A percentile compares a stretch with the other conserved stretches of the same genome.
phyloP scores from a whole-genome alignment of 306 rosid species.

The Fragaria vesca region DNA sequence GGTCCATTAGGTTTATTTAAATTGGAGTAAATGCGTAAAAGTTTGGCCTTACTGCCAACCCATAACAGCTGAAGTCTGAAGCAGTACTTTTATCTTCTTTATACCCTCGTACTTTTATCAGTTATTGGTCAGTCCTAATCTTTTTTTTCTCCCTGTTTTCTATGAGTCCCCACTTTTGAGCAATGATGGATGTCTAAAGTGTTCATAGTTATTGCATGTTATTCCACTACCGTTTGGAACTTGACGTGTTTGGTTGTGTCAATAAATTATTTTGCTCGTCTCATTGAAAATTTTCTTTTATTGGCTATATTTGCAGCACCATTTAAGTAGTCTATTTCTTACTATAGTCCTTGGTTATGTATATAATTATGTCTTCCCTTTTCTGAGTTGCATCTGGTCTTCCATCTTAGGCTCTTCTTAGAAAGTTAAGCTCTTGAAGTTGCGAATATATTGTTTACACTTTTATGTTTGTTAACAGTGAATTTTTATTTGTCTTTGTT shows the following conservation, averaged over 20 bases:
- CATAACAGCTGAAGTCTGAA: not conserved
- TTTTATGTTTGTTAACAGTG: not conserved
- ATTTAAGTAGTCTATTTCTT: not conserved
- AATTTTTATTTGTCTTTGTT: not conserved
- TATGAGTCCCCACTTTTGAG: not conserved
- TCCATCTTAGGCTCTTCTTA: not conserved
- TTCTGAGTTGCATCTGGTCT: slow-evolving; percentile 6
- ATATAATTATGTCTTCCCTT: not conserved
- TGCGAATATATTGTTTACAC: not conserved
- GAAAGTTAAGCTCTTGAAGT: not conserved
- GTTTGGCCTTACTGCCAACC: not conserved
- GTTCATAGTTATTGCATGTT: not conserved
- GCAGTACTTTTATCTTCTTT: not conserved
- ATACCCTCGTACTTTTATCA: not conserved
- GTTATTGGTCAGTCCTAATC: not conserved
- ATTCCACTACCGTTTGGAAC: not conserved
- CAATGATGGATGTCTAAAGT: not conserved
- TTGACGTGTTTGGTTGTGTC: not conserved
- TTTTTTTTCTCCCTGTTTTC: not conserved
- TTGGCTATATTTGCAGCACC: not conserved
- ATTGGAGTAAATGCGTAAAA: not conserved
- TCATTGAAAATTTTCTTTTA: not conserved
- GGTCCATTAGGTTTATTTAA: not conserved
- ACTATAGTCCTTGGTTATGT: not conserved
- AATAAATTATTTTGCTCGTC: too few relatives aligned